phyloP scores from a whole-genome alignment of 2,329 filamentous ascomycete species.

The Penicillium sp. region DNA sequence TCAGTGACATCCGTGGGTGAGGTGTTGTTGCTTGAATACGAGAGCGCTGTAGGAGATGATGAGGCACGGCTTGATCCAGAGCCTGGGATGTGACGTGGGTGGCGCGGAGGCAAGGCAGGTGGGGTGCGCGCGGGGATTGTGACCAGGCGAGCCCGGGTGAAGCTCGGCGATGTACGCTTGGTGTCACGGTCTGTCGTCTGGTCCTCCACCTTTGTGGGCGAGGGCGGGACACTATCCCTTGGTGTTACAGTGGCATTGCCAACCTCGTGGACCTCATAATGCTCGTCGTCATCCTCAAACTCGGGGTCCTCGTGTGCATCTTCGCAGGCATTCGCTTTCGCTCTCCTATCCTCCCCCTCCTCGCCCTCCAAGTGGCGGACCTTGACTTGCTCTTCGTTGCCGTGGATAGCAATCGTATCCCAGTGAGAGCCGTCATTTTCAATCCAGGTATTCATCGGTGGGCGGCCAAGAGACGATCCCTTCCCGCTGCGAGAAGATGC shows the following conservation, averaged over 20 bases:
- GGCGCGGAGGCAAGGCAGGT: constrained; percentile 74
- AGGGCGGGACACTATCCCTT: constrained; percentile 42
- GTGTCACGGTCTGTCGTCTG: constrained; percentile 58
- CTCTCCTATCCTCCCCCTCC: constrained; percentile 14
- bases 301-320: constrained; percentile 14
- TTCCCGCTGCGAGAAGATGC: constrained; percentile 35
- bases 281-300: constrained; percentile 26
- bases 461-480: constrained; percentile 16
- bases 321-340: constrained; percentile 8
- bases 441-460: constrained; percentile 23
- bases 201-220: constrained; percentile 25
- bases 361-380: constrained; percentile 6
- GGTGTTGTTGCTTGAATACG: constrained; percentile 26
- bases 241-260: constrained; percentile 52
- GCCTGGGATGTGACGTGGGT: constrained; percentile 49
- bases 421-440: constrained; percentile 23
- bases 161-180: constrained; percentile 62
- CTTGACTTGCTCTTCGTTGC: constrained; percentile 12
- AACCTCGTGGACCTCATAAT: constrained; percentile 45
- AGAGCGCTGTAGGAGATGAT: constrained; percentile 25
- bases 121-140: constrained; percentile 71
- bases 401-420: constrained; percentile 25
- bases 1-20: constrained; percentile 20
- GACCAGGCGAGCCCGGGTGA: constrained; percentile 76
- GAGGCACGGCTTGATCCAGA: constrained; percentile 25